These are phyloP conservation scores for Simmondsia chinensis DNA, from an alignment of 148 eudicot genomes.

Conservation along the genomic window DNA sequence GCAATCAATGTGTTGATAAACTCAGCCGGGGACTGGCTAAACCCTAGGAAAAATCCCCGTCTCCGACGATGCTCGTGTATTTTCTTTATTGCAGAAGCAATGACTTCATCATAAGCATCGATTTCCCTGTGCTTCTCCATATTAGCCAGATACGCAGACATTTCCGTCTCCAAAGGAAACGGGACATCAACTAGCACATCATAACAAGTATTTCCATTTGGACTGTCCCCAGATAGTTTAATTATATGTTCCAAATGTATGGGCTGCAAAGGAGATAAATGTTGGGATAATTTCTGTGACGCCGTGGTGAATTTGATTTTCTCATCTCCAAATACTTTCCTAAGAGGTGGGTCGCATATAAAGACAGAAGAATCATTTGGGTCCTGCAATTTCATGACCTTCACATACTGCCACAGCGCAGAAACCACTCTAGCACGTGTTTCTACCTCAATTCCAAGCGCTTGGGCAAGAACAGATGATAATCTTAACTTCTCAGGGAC, in stretches of 20 bases:
- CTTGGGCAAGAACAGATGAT: conserved; percentile 61
- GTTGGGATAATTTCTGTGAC: conserved; percentile 52
- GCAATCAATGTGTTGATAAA: conserved; percentile 67
- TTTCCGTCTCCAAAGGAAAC: conserved; percentile 53
- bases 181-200: conserved; percentile 89
- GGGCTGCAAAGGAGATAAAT: conserved; percentile 60
- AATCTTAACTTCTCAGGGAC: conserved; percentile 67
- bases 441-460: conserved; percentile 79
- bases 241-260: conserved; percentile 80
- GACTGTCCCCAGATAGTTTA: conserved; percentile 71
- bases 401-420: conserved; percentile 94
- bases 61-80: conserved; percentile 71
- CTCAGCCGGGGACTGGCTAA: conserved; percentile 88
- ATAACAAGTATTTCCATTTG: conserved; percentile 71
- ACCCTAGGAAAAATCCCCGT: conserved; percentile 89
- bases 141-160: conserved; percentile 48
- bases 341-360: conserved; percentile 62
- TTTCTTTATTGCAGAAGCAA: conserved; percentile 72
- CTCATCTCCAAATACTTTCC: conserved; percentile 83
- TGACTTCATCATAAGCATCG: conserved; percentile 73
- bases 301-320: conserved; percentile 66
- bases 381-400: conserved; percentile 63
- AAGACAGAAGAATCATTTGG: conserved; percentile 66
- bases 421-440: conserved; percentile 64
- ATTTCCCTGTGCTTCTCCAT: conserved; percentile 66